Percentiles rank a stretch among this genome's conserved stretches.
Evolutionary conservation across 1,284 basidiomycete species (phyloP).

Genomic region (Acaromyces ingoldii): DNA sequence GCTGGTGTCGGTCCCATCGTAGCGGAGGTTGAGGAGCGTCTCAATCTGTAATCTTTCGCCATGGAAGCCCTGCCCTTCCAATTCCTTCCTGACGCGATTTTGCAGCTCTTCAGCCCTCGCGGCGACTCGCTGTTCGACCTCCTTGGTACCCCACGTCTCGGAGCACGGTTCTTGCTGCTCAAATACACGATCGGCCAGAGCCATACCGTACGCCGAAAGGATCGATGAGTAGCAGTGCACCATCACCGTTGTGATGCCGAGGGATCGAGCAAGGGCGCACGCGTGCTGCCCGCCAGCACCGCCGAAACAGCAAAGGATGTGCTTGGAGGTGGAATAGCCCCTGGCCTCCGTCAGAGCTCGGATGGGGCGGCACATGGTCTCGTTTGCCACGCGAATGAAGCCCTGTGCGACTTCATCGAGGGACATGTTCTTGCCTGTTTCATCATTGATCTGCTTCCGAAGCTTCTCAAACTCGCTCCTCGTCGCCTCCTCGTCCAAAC

Average conservation of each 20-base stretch:
- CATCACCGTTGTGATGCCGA: conserved; percentile 76
- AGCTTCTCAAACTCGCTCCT: conserved; percentile 63
- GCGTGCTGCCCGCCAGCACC: conserved; percentile 89
- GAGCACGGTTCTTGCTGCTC: conserved; percentile 80
- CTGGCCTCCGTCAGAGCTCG: conserved; percentile 83
- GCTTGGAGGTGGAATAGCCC: conserved; percentile 75
- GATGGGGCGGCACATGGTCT: conserved; percentile 82
- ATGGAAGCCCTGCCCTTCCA: conserved; percentile 74
- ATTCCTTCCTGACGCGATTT: conserved; percentile 62
- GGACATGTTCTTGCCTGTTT: conserved; percentile 60
- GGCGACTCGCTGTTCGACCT: conserved; percentile 58
- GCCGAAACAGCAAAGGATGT: conserved; percentile 86
- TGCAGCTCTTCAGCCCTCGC: conserved; percentile 58
- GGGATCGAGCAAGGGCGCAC: conserved; percentile 73
- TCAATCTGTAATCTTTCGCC: conserved; percentile 65
- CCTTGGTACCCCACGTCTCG: conserved; percentile 56
- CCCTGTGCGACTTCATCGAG: conserved; percentile 86
- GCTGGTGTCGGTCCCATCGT: conserved; percentile 72
- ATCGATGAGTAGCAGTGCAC: conserved; percentile 82
- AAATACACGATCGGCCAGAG: conserved; percentile 71
- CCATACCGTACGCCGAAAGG: conserved; percentile 81
- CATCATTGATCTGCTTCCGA: conserved; percentile 64
- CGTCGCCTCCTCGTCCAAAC: conserved; percentile 64
- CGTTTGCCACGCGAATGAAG: conserved; percentile 52
- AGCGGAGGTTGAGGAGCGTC: conserved; percentile 66